A percentile compares a stretch with the other conserved stretches of the same genome.
phyloP scores from a whole-genome alignment of 441 rosid species.

The Pelargonium myrrhifolium region DNA sequence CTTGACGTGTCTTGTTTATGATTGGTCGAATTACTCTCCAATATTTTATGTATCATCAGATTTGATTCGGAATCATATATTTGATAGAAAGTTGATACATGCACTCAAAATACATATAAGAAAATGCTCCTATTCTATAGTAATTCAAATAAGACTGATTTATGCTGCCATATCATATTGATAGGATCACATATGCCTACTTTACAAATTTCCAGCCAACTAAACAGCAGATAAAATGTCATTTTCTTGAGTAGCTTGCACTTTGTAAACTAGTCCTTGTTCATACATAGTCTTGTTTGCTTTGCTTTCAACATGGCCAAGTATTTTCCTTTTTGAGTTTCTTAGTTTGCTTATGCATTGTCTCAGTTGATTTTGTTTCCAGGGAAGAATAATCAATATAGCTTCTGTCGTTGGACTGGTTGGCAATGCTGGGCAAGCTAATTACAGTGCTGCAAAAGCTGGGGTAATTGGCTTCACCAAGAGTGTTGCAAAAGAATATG shows the following conservation, averaged over 20 bases:
- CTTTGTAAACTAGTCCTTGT: too few species aligned
- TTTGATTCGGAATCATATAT: too few species aligned
- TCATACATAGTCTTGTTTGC: background rate
- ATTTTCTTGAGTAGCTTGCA: too few species aligned
- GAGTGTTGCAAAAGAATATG: slow-evolving; percentile 70
- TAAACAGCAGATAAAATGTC: background rate
- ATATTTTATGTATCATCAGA: too few species aligned
- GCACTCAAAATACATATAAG: background rate
- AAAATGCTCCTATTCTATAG: background rate
- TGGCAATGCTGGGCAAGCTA: slow-evolving; percentile 88
- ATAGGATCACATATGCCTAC: background rate
- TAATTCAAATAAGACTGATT: background rate
- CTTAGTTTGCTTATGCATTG: background rate
- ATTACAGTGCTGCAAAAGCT: slow-evolving; percentile 90
- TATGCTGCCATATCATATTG: background rate
- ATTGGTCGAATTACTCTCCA: too few species aligned
- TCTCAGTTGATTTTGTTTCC: slow-evolving; percentile 14
- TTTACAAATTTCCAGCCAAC: background rate
- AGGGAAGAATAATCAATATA: slow-evolving; percentile 83
- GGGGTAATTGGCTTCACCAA: slow-evolving; percentile 91
- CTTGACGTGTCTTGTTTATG: too few species aligned
- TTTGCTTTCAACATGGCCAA: background rate
- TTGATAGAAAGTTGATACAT: background rate
- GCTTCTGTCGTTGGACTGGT: slow-evolving; percentile 85
- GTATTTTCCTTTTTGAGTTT: background rate